Conservation (phyloP, 1,284 basidiomycete species). For the Golubevia pallescens region DNA sequence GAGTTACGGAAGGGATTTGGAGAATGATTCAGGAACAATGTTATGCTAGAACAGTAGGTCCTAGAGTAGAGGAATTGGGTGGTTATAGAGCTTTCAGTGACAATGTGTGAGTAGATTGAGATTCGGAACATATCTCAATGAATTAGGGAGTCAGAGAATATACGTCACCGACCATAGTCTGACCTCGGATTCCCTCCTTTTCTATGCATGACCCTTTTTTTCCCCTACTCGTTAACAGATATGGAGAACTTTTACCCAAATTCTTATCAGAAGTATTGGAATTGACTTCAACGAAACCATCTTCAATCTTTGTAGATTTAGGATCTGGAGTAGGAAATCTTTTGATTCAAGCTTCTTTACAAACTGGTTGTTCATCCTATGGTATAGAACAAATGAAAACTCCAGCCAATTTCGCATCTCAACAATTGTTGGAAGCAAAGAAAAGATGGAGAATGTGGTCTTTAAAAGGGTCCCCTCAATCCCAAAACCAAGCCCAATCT, state of each 20-base stretch:
- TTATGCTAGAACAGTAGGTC: constrained; percentile 69
- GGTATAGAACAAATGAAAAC: constrained; percentile 69
- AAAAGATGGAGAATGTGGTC: constrained; percentile 68
- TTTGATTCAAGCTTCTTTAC: constrained; percentile 69
- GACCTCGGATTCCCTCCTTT: background rate
- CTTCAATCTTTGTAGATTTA: constrained; percentile 67
- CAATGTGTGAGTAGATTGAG: constrained; percentile 37
- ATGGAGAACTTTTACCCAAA: constrained; percentile 65
- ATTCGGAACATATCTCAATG: constrained; percentile 13
- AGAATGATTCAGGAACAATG: constrained; percentile 68
- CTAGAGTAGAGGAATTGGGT: constrained; percentile 67
- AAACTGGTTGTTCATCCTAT: constrained; percentile 67
- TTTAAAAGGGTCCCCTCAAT: no score
- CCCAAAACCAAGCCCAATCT: no score
- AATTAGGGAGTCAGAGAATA: background rate
- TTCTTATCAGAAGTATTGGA: constrained; percentile 65
- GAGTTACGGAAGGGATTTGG: constrained; percentile 66
- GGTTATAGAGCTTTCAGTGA: constrained; percentile 66
- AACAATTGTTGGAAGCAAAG: constrained; percentile 67
- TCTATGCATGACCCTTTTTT: constrained; percentile 4
- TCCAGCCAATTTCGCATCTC: constrained; percentile 66
- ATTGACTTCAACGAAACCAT: constrained; percentile 56
- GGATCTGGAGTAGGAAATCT: constrained; percentile 70
- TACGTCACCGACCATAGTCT: background rate
- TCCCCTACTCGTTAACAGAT: constrained; percentile 49